Percentiles rank a stretch among this genome's conserved stretches.
Evolutionary conservation across 1,284 basidiomycete species (phyloP).

Genomic region (Trametes pubescens): DNA sequence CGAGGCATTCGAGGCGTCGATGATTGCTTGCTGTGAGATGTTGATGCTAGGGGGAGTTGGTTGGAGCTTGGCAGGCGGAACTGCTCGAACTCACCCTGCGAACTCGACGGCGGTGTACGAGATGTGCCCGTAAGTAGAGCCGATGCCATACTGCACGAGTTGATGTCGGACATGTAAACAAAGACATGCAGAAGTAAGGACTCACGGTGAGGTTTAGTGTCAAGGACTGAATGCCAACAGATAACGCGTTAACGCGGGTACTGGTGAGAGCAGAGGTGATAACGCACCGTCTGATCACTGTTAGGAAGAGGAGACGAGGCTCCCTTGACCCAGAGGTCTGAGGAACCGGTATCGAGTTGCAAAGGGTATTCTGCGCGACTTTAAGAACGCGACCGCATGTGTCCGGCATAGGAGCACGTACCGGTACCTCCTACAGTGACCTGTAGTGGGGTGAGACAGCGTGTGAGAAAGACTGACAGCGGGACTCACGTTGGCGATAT

Average conservation of each 20-base stretch:
- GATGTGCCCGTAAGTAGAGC: conserved; percentile 74
- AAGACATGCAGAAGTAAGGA: background rate
- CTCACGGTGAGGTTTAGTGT: conserved; percentile 69
- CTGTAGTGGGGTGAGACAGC: conserved; percentile 44
- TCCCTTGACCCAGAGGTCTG: conserved; percentile 80
- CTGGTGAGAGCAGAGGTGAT: background rate
- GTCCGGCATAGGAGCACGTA: conserved; percentile 44
- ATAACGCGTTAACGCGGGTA: background rate
- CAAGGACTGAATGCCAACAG: conserved; percentile 44
- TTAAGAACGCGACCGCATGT: background rate
- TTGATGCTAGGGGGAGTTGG: conserved; percentile 55
- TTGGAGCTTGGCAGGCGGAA: background rate
- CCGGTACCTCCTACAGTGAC: conserved; percentile 67
- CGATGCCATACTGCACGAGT: conserved; percentile 73
- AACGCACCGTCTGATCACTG: conserved; percentile 58
- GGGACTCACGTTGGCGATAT: conserved; percentile 71
- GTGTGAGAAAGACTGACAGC: background rate
- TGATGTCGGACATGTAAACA: background rate
- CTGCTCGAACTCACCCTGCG: conserved; percentile 60
- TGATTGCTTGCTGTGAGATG: conserved; percentile 70
- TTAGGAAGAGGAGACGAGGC: conserved; percentile 59
- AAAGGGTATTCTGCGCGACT: conserved; percentile 61
- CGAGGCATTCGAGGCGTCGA: conserved; percentile 64
- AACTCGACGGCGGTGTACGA: conserved; percentile 69
- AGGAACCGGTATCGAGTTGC: conserved; percentile 84